Evolutionary conservation across 345 rosid genomes (phyloP).

Genomic region (Anastatica hierochuntica): DNA sequence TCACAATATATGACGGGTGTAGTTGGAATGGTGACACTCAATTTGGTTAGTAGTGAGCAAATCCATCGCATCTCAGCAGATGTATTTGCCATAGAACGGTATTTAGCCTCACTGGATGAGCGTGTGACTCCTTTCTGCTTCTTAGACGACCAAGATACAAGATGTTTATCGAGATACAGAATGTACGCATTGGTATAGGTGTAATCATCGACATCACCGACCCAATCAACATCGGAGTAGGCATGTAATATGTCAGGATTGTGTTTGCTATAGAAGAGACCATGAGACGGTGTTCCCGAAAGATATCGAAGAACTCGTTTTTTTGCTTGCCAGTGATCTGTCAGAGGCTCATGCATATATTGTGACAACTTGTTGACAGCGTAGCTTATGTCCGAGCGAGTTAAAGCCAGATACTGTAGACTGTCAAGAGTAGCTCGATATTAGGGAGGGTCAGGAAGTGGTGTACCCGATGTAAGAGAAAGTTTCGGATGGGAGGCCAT

Average conservation of each 20-base stretch:
- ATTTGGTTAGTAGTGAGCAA: not conserved
- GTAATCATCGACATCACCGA: not conserved
- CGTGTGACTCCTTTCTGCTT: not conserved
- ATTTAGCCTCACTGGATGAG: not conserved
- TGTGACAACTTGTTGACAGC: no score
- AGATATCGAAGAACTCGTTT: not conserved
- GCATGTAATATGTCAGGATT: not conserved
- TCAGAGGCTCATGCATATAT: no score
- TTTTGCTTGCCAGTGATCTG: no score
- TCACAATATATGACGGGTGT: not conserved
- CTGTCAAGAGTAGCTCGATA: not conserved
- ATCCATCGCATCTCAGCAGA: not conserved
- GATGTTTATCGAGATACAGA: not conserved
- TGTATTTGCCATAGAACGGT: not conserved
- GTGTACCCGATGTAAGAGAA: no score
- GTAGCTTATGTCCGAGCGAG: no score
- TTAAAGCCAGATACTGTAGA: no score
- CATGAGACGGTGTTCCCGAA: not conserved
- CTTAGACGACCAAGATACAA: not conserved
- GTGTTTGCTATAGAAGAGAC: not conserved
- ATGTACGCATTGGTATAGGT: not conserved
- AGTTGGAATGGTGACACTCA: fast-evolving
- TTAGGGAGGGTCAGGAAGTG: not conserved
- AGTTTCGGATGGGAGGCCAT: no score
- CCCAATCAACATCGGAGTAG: not conserved